Conservation (phyloP, 352 stramenopile genomes). For the Globisporangium uncinulatum region DNA sequence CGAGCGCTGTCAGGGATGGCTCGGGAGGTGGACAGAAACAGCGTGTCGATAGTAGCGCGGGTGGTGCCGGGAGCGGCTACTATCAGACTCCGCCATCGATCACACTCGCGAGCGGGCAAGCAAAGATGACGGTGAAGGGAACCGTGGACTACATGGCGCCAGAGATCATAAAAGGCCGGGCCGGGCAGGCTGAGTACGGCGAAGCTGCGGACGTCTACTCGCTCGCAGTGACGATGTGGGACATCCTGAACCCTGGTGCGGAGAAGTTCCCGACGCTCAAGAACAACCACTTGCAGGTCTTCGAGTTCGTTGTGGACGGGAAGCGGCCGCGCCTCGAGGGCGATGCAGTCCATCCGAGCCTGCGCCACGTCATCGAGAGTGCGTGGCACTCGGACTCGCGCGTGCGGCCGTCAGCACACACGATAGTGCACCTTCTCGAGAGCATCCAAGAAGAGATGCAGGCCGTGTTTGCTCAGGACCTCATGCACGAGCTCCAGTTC, state of each 20-base stretch:
- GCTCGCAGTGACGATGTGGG: constrained; percentile 48
- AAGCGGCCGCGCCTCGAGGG: constrained; percentile 19
- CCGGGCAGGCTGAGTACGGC: constrained; percentile 21
- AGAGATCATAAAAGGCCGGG: constrained; percentile 37
- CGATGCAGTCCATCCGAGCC: constrained; percentile 9
- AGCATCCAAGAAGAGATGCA: constrained; percentile 20
- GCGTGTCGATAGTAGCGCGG: background rate
- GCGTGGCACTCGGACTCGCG: constrained; percentile 22
- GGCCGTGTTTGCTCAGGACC: constrained; percentile 16
- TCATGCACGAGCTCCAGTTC: constrained; percentile 16
- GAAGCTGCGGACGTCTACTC: constrained; percentile 46
- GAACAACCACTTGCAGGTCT: constrained; percentile 22
- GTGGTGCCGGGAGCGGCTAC: background rate
- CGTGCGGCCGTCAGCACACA: constrained; percentile 15
- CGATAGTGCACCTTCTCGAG: constrained; percentile 23
- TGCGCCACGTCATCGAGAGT: constrained; percentile 19
- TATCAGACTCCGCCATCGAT: background rate
- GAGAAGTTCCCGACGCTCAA: constrained; percentile 19
- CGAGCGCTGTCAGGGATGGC: background rate
- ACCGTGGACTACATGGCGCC: constrained; percentile 53
- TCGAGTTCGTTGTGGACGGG: constrained; percentile 24
- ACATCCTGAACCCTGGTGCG: constrained; percentile 29
- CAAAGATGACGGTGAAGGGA: constrained; percentile 19
- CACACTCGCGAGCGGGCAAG: background rate
- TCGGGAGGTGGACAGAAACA: background rate